Evolutionary conservation across 1,284 basidiomycete genomes (phyloP).

Genomic region (Tranzscheliella williamsii): DNA sequence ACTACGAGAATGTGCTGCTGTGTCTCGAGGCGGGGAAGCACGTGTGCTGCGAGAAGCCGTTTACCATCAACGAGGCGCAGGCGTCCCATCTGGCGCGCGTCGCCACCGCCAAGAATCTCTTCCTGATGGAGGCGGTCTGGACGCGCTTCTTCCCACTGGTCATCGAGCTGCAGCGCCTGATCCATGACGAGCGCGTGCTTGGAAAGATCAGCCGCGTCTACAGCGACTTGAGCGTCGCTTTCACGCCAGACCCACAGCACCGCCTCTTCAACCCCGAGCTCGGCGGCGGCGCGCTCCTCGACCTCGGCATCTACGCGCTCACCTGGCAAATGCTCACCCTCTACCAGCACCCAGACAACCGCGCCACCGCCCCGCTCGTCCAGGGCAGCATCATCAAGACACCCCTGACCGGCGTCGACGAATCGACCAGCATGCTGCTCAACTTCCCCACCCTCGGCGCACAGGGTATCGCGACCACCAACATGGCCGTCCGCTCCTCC

Average conservation of each 20-base stretch:
- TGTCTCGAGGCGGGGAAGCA: conserved; percentile 80
- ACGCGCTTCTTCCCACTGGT: conserved; percentile 49
- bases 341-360: conserved; percentile 63
- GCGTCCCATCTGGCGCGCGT: conserved; percentile 69
- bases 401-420: conserved; percentile 76
- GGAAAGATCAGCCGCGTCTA: conserved; percentile 36
- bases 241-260: conserved; percentile 67
- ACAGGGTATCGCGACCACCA: conserved; percentile 46
- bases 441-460: conserved; percentile 67
- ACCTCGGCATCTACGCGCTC: conserved; percentile 64
- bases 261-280: conserved; percentile 78
- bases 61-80: conserved; percentile 64
- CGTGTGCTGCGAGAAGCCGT: conserved; percentile 66
- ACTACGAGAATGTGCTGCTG: conserved; percentile 77
- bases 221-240: conserved; percentile 33
- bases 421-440: conserved; percentile 74
- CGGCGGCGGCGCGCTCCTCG: conserved; percentile 82
- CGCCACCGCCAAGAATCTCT: conserved; percentile 66
- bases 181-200: conserved; percentile 41
- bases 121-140: conserved; percentile 55
- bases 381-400: conserved; percentile 70
- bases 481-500: conserved; percentile 13
- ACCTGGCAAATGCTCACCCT: conserved; percentile 50
- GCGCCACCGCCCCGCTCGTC: conserved; percentile 65
- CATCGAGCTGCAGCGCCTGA: conserved; percentile 24